A percentile compares a stretch with the other conserved stretches of the same genome.
phyloP scores from a whole-genome alignment of 2,329 filamentous ascomycete species.

The Gnomoniopsis sp. region DNA sequence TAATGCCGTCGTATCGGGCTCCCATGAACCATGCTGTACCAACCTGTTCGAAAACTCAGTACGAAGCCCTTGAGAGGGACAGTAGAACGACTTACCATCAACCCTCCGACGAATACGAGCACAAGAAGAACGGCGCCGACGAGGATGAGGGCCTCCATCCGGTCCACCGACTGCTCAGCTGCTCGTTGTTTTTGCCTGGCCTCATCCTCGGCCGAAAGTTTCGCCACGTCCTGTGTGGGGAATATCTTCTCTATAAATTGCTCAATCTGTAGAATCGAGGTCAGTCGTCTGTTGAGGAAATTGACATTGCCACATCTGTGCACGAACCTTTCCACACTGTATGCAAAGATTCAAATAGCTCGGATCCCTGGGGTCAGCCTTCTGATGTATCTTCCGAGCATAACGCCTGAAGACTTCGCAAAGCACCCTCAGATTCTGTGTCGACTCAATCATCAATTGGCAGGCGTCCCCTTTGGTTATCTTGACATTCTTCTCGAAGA shows the following conservation, averaged over 20 bases:
- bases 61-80: not conserved
- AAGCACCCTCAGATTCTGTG: constrained; percentile 79
- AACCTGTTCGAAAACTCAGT: constrained; percentile 49
- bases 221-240: constrained; percentile 74
- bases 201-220: constrained; percentile 40
- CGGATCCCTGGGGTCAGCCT: constrained; percentile 90
- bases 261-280: constrained; percentile 61
- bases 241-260: constrained; percentile 94
- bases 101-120: constrained; percentile 65
- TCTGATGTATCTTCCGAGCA: constrained; percentile 78
- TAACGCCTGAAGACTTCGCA: constrained; percentile 81
- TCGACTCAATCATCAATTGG: constrained; percentile 85
- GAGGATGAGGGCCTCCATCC: constrained; percentile 63
- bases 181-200: constrained; percentile 27
- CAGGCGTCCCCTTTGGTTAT: constrained; percentile 95
- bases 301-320: not conserved
- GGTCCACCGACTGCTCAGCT: constrained; percentile 41
- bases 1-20: constrained; percentile 74
- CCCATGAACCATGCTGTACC: constrained; percentile 75
- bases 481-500: constrained; percentile 87
- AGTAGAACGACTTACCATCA: constrained; percentile 67
- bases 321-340: constrained; percentile 73
- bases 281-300: constrained; percentile 5
- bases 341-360: constrained; percentile 90
- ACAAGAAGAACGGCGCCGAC: constrained; percentile 62